A percentile compares a stretch with the other conserved stretches of the same genome.
phyloP scores from a whole-genome alignment of 768 basidiomycete species.

The Pisolithus albus region DNA sequence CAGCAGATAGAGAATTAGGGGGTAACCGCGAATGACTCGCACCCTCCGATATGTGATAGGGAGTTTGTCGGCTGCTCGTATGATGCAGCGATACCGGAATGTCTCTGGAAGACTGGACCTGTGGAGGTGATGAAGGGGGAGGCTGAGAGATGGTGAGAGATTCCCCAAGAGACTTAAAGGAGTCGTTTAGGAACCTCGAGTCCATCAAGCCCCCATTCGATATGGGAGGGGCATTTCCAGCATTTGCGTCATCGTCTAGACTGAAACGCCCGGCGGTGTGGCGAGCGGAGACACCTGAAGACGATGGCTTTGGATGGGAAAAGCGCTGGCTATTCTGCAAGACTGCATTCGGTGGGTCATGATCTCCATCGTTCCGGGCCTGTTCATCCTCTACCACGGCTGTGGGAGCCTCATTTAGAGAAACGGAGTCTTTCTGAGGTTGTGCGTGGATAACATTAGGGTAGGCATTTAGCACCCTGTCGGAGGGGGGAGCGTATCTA shows the following conservation, averaged over 20 bases:
- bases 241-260: slow-evolving; percentile 35
- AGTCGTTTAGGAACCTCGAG: slow-evolving; percentile 23
- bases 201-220: slow-evolving; percentile 23
- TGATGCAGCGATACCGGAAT: slow-evolving; percentile 32
- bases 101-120: slow-evolving; percentile 13
- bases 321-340: slow-evolving; percentile 18
- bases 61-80: slow-evolving; percentile 40
- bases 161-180: slow-evolving; percentile 28
- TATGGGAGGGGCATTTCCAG: slow-evolving; percentile 12
- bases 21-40: slow-evolving; percentile 29
- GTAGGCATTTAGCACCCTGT: slow-evolving; percentile 6
- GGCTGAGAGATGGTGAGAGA: slow-evolving; percentile 17
- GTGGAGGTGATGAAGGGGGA: slow-evolving; percentile 13
- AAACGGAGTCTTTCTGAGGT: neutral
- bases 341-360: slow-evolving; percentile 10
- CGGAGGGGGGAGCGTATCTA: slow-evolving; percentile 41
- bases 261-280: slow-evolving; percentile 48
- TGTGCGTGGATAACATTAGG: neutral
- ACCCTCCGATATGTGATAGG: slow-evolving; percentile 34
- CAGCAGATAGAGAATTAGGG: slow-evolving; percentile 52
- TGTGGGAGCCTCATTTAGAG: slow-evolving; percentile 1
- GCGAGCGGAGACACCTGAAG: slow-evolving; percentile 42
- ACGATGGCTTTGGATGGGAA: slow-evolving; percentile 35
- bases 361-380: slow-evolving; percentile 20
- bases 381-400: slow-evolving; percentile 14